Base-by-base conservation (phyloP, 768 basidiomycete species). In the Psilocybe cyanescens region DNA sequence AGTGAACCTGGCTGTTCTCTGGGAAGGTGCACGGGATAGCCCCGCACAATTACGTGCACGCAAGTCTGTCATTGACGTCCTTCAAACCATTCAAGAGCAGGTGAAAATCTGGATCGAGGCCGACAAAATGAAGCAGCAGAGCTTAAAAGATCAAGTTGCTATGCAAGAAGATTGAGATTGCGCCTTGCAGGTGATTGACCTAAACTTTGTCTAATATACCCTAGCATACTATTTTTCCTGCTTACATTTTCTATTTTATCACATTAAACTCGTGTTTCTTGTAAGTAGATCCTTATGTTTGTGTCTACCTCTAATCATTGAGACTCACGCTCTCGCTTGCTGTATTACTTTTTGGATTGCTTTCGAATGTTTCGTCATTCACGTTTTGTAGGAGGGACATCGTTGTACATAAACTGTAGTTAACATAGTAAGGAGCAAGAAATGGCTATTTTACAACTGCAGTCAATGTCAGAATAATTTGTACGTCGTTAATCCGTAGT, bases 1-100 rank as follows among this genome's bases (percentile, higher is more conserved):
- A 71, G 84, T 86, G 63, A 84, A 78, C 65, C 64, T 88, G 58
- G 77, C 85, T 8, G 81, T 87, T 6, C 78, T 88, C 7, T 88
- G 86, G 86, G 86, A 87, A 69, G 82, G 78, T 19, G 68, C 76
- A 2, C 75, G 75, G 33, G 83, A 86, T 63, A 79, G 80, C 70
- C 81, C 82, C 8, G 69, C 70, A 31, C 84, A 86, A 68, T 69
- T 76, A 46, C 72, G 61, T 55, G 74, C 75, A 4, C 78, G 84
- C 35, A 62, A 69, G n/a, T 71, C 76, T 24, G 72, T 81, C 14
- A 70, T 84, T 53, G 70, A 75, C 17, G 67, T 74, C 4, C 75
- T 81, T 28, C 61, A 70, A 5, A 68, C 71, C 19, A 73, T 87
- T 44, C 71, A 80, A 4, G 56, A 71, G 11, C 85, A 87, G 64